A percentile compares a stretch with the other conserved stretches of the same genome.
phyloP scores from a whole-genome alignment of 1,284 basidiomycete species.

The Leccinum solheimii region DNA sequence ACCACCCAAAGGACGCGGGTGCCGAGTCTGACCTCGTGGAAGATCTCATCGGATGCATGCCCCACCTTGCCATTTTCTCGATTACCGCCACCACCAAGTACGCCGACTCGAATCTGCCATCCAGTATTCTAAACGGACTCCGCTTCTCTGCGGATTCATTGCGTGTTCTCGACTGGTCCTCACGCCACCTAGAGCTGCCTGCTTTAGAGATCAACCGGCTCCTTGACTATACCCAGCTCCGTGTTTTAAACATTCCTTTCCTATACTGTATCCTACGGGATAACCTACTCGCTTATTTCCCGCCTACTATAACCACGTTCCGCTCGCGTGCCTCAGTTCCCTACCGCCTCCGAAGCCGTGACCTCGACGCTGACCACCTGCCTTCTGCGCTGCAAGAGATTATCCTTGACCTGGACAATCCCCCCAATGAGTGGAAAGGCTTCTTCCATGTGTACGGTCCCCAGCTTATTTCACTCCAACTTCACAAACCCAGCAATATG shows the following conservation, averaged over 20 bases:
- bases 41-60: constrained; percentile 28
- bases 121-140: constrained; percentile 20
- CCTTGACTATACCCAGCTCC: background rate
- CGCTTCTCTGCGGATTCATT: background rate
- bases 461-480: constrained; percentile 22
- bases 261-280: background rate
- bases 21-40: background rate
- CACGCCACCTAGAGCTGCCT: background rate
- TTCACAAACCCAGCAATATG: background rate
- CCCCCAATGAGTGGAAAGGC: background rate
- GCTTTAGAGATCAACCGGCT: background rate
- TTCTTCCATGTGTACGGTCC: constrained; percentile 10
- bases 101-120: background rate
- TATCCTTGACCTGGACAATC: background rate
- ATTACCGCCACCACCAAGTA: constrained; percentile 12
- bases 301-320: background rate
- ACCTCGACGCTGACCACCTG: background rate
- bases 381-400: background rate
- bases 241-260: background rate
- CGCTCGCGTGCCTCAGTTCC: background rate
- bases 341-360: background rate
- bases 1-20: constrained; percentile 5
- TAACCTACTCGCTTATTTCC: background rate
- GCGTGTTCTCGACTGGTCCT: background rate
- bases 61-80: constrained; percentile 12